Base-by-base conservation (phyloP, 2,329 filamentous ascomycete species). In the Phyllosticta citrichinensis region DNA sequence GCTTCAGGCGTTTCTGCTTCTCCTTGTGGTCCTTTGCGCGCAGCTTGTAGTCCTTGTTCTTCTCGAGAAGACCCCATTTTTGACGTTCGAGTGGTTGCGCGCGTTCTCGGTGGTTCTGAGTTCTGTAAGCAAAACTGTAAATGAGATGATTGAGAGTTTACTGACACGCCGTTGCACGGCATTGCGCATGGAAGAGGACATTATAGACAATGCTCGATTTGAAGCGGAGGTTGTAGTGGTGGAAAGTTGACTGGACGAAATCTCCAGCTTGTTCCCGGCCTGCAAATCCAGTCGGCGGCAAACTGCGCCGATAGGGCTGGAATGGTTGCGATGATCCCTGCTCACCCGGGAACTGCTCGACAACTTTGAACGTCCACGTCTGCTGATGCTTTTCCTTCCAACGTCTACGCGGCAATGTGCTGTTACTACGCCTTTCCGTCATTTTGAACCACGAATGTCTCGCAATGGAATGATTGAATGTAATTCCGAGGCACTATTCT, bases 41-140 rank as follows among this genome's bases (percentile, higher is more conserved):
- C 62, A 86, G 81, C 63, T 82, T 81, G 76, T 87, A 87, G 74
- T 87, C 84, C 79, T 97, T 97, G 81, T 94, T 89, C 78, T 99
- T 97, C 75, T 97, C 94, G 64, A 97, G 86, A 22, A 97, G 83
- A 65, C 94, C 94, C 76, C 91, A 91, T 79, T 90, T 90, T 66
- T 87, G 80, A 58, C 94, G 89, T 71, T 92, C 89, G 65, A 84
- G 76, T 51, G 92, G 89, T 74, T 97, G 94, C 40, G 89, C 89
- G 68, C 94, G 87, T 81, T 97, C 94, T 68, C 87, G 84, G 76
- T 97, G 93, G 67, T 91, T 87, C 70, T 91, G 90, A 75, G 90
- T 84, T 68, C 91, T 30, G 19, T 27, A 11, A 52, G 25, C 17
- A 5, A 12, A 14, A 24, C 20, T n/a, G 53, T 12, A 4, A 19